phyloP scores from a whole-genome alignment of 768 basidiomycete genomes.

The Suillus fuscotomentosus region DNA sequence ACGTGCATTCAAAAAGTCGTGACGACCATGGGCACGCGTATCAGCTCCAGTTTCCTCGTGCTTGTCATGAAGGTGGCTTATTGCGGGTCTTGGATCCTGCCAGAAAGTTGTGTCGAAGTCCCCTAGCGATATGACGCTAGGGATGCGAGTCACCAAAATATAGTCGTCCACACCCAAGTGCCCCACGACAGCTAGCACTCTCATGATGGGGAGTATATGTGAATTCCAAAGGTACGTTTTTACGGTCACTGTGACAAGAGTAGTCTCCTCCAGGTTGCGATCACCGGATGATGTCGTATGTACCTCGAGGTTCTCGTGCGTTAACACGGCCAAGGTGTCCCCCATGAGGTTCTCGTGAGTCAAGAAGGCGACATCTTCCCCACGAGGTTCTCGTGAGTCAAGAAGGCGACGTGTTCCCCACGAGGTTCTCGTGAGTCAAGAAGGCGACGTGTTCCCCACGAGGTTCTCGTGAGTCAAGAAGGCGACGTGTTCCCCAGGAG shows the following conservation, averaged over 20 bases:
- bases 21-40: too few relatives aligned
- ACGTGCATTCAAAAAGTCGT: too few relatives aligned
- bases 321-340: too few relatives aligned
- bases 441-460: neutral
- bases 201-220: neutral
- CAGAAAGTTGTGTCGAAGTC: too few relatives aligned
- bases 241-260: neutral
- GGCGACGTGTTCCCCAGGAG: too few relatives aligned
- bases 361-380: neutral
- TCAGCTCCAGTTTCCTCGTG: too few relatives aligned
- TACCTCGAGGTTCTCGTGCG: neutral
- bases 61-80: too few relatives aligned
- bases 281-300: neutral
- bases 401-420: neutral
- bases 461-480: neutral
- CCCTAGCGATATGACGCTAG: too few relatives aligned
- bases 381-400: neutral
- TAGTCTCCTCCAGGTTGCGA: neutral
- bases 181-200: neutral
- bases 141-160: neutral
- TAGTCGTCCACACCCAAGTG: neutral
- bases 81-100: too few relatives aligned
- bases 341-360: too few relatives aligned
- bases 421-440: neutral
- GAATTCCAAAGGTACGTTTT: neutral